Base-by-base conservation (phyloP, 495 filamentous ascomycete genomes). In the Penicillium psychrofluorescens region DNA sequence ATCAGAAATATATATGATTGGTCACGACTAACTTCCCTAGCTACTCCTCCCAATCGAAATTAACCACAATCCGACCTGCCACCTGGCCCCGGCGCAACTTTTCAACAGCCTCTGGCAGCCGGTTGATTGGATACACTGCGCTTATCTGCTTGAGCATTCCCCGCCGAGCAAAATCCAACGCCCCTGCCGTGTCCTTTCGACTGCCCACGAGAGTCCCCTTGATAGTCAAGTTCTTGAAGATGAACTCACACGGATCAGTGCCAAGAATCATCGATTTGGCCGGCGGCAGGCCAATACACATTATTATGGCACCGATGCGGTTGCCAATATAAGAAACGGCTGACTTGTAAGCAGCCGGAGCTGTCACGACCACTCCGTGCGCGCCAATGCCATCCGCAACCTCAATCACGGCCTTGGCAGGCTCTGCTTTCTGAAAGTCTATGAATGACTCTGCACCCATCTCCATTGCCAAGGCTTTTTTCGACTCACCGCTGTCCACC, bases 391-490 rank as follows among this genome's bases (percentile, higher is more conserved):
- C 70, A 49, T 70, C 71, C 0, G 66, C 61, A 27, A 68, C 53
- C 36, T 68, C 49, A 38, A 68, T 62, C 1, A 74, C 64, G 9
- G 61, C 63, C 2, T 55, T 59, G 0, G 59, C 54, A 7, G 68
- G 48, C 39, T 75, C 22, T 1, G 57, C 51, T 35, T 67, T 53
- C 10, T 56, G 58, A 46, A 74, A 77, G 51, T 77, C 73, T 2
- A 78, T 59, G 46, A 77, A 78, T 0, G 62, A 64, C 34, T 78
- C 74, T 11, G 74, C 72, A 8, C 74, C 73, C 63, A 77, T 69
- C 42, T 65, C 55, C 31, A 68, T 12, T 0, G 63, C 54, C 4
- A 78, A 50, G 9, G 55, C 50, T 31, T 57, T 55, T 48, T 77
- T 78, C 0, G 51, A 50, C 1, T 45, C 53, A 1, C 73, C 74